Evolutionary conservation across 2,329 filamentous ascomycete genomes (phyloP).

Genomic region (Exophiala bonariae): DNA sequence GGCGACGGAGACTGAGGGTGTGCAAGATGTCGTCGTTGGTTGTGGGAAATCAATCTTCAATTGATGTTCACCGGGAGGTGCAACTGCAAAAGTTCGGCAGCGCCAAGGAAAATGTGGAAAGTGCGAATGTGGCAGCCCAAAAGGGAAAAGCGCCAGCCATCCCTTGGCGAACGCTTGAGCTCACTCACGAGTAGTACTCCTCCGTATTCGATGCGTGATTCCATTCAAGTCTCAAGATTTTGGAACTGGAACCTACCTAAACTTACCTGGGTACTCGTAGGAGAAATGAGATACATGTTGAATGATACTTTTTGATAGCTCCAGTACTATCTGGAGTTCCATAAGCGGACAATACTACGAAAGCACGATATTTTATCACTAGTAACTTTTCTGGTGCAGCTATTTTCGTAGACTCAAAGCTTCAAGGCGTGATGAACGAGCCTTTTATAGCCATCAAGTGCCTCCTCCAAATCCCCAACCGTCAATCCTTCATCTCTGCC

Average conservation of each 20-base stretch:
- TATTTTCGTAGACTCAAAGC: conserved; percentile 4
- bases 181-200: background rate
- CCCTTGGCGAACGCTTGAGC: conserved; percentile 12
- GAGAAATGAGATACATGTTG: too few relatives aligned
- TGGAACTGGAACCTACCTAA: too few relatives aligned
- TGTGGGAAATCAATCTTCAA: background rate
- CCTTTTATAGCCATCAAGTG: conserved; percentile 76
- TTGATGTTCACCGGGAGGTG: background rate
- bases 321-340: too few relatives aligned
- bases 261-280: too few relatives aligned
- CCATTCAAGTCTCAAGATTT: too few relatives aligned
- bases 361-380: too few relatives aligned
- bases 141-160: conserved; percentile 6
- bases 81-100: conserved; percentile 7
- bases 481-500: conserved; percentile 78
- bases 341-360: too few relatives aligned
- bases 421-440: conserved; percentile 49
- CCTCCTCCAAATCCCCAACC: conserved; percentile 71
- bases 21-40: conserved; percentile 5
- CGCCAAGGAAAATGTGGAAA: conserved; percentile 7
- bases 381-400: too few relatives aligned
- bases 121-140: conserved; percentile 18
- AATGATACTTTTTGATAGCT: too few relatives aligned
- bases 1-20: conserved; percentile 9
- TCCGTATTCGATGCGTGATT: too few relatives aligned